Percentiles rank a stretch among this genome's conserved stretches.
Evolutionary conservation across 2,329 filamentous ascomycete genomes (phyloP).

Genomic region (Decorospora gaudefroyi): DNA sequence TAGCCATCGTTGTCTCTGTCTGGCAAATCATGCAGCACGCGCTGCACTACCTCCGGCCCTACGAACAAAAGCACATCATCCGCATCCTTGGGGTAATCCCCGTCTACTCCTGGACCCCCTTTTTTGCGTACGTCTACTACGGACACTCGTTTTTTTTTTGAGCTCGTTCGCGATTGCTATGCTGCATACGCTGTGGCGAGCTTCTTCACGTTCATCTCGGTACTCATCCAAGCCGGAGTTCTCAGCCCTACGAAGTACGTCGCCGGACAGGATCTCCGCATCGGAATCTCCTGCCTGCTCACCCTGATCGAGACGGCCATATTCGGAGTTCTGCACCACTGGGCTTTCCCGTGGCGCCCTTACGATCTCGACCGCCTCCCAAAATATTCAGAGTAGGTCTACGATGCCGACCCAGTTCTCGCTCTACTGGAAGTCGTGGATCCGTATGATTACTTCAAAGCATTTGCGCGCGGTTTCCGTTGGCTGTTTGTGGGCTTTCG

Average conservation of each 20-base stretch:
- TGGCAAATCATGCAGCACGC: conserved; percentile 62
- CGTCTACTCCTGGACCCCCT: conserved; percentile 74
- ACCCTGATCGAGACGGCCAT: conserved; percentile 84
- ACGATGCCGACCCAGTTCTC: conserved; percentile 66
- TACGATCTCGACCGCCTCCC: conserved; percentile 57
- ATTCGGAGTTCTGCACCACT: conserved; percentile 77
- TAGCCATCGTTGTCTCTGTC: conserved; percentile 58
- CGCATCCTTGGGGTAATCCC: conserved; percentile 89
- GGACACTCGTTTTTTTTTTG: conserved; percentile 78
- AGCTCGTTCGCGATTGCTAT: conserved; percentile 81
- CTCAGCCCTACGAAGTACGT: conserved; percentile 66
- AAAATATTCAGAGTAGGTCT: conserved; percentile 38
- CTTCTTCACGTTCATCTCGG: conserved; percentile 76
- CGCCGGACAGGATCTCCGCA: conserved; percentile 74
- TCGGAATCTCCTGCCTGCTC: conserved; percentile 77
- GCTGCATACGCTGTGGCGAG: conserved; percentile 86
- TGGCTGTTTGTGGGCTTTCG: conserved; percentile 80
- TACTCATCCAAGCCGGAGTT: conserved; percentile 61
- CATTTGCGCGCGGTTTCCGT: conserved; percentile 73
- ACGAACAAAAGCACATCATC: conserved; percentile 72
- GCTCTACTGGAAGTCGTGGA: conserved; percentile 76
- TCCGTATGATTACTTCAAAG: conserved; percentile 81
- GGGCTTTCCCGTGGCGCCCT: conserved; percentile 76
- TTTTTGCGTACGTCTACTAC: conserved; percentile 75
- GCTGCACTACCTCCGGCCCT: conserved; percentile 63